Conservation (phyloP, 1,139 yeast species). For the Kurtzmaniella quercitrusa region DNA sequence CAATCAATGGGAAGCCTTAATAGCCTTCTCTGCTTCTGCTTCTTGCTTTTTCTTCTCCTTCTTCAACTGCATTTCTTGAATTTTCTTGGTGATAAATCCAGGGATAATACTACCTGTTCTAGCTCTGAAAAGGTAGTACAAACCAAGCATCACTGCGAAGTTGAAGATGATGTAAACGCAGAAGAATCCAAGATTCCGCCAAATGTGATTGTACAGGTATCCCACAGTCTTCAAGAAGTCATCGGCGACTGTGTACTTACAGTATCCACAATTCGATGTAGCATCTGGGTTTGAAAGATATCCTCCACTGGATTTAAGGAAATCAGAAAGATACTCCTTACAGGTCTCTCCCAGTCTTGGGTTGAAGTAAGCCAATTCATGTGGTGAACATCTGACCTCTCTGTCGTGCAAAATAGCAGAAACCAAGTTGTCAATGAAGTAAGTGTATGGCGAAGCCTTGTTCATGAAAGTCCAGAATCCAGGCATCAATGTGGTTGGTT, state of each 20-base stretch:
- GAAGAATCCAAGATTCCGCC: conserved; percentile 66
- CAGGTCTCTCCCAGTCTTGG: conserved; percentile 65
- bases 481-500: conserved; percentile 54
- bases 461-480: conserved; percentile 67
- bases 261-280: conserved; percentile 54
- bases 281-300: conserved; percentile 51
- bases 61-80: not conserved
- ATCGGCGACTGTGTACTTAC: conserved; percentile 51
- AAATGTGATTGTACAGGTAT: conserved; percentile 42
- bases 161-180: conserved; percentile 57
- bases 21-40: not conserved
- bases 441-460: conserved; percentile 66
- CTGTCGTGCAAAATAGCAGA: conserved; percentile 51
- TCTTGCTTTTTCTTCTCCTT: not conserved
- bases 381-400: conserved; percentile 46
- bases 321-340: conserved; percentile 40
- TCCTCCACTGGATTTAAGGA: conserved; percentile 34
- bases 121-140: conserved; percentile 20
- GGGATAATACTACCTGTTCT: conserved; percentile 9
- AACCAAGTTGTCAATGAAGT: conserved; percentile 57
- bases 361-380: conserved; percentile 47
- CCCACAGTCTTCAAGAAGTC: conserved; percentile 44
- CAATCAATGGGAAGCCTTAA: not conserved
- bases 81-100: not conserved
- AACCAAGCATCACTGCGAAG: conserved; percentile 19